A percentile compares a stretch with the other conserved stretches of the same genome.
phyloP scores from a whole-genome alignment of 2,329 filamentous ascomycete species.

The Fusarium chlamydosporum region DNA sequence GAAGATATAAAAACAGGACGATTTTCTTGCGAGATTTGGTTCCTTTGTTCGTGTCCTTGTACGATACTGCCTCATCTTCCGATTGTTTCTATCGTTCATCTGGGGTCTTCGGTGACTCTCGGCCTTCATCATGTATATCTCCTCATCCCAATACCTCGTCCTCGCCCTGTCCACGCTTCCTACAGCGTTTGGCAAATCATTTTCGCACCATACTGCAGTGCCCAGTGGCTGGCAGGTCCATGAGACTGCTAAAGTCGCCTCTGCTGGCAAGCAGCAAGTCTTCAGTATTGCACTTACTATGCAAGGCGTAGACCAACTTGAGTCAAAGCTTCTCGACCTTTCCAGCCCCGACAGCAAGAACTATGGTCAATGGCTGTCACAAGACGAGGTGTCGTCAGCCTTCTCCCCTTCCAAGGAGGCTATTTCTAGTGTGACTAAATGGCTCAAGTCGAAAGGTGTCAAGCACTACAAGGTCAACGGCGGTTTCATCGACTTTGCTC shows the following conservation, averaged over 20 bases:
- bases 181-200: slow-evolving; percentile 15
- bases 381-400: slow-evolving; percentile 7
- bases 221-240: slow-evolving; percentile 28
- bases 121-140: slow-evolving; percentile 22
- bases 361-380: slow-evolving; percentile 35
- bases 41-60: not conserved
- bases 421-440: slow-evolving; percentile 29
- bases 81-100: slow-evolving; percentile 3
- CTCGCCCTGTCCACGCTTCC: slow-evolving; percentile 25
- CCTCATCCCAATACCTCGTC: slow-evolving; percentile 14
- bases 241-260: not conserved
- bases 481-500: slow-evolving; percentile 35
- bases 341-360: slow-evolving; percentile 34
- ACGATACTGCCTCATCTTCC: not conserved
- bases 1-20: slow-evolving; percentile 2
- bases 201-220: slow-evolving; percentile 19
- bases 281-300: slow-evolving; percentile 37
- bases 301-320: slow-evolving; percentile 34
- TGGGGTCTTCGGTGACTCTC: not conserved
- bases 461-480: slow-evolving; percentile 36
- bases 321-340: slow-evolving; percentile 35
- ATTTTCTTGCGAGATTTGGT: not conserved
- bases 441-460: slow-evolving; percentile 36
- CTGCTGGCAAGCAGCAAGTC: slow-evolving; percentile 23
- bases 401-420: slow-evolving; percentile 26